These are phyloP conservation scores for Sphaerulina musiva DNA, from an alignment of 2,329 filamentous ascomycete species.

Conservation along the genomic window DNA sequence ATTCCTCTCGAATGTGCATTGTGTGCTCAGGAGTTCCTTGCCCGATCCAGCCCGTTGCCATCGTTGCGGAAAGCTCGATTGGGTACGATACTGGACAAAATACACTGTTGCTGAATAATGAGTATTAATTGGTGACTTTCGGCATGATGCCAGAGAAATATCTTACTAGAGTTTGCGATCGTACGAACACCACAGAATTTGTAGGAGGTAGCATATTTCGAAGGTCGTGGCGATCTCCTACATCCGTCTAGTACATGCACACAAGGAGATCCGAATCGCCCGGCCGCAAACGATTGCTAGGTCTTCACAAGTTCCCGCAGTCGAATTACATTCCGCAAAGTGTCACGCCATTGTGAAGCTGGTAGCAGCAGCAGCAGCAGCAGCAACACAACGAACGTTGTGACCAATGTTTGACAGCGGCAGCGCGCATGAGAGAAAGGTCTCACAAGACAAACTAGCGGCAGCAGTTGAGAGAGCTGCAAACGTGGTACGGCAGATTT, in stretches of 20 bases:
- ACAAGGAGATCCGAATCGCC: neutral
- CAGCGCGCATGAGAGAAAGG: neutral
- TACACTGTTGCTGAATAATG: neutral
- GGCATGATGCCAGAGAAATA: neutral
- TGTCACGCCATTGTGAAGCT: neutral
- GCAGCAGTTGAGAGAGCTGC: neutral
- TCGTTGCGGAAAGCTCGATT: neutral
- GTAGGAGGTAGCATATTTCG: neutral
- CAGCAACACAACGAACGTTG: neutral
- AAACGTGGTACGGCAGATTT: conserved; percentile 12
- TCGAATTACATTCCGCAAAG: neutral
- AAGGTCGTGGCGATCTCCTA: neutral
- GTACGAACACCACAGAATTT: neutral
- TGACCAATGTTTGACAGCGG: neutral
- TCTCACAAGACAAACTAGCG: neutral
- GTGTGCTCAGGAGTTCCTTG: neutral
- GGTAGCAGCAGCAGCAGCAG: no score
- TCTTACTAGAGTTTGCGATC: neutral
- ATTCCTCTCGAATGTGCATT: neutral
- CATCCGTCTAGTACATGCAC: neutral
- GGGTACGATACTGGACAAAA: neutral
- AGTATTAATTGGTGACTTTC: neutral
- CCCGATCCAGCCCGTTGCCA: neutral
- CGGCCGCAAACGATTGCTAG: neutral
- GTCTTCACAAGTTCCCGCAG: neutral